Percentiles rank a stretch among this genome's conserved stretches.
Evolutionary conservation across 345 rosid genomes (phyloP).

Genomic region (Aethionema arabicum): DNA sequence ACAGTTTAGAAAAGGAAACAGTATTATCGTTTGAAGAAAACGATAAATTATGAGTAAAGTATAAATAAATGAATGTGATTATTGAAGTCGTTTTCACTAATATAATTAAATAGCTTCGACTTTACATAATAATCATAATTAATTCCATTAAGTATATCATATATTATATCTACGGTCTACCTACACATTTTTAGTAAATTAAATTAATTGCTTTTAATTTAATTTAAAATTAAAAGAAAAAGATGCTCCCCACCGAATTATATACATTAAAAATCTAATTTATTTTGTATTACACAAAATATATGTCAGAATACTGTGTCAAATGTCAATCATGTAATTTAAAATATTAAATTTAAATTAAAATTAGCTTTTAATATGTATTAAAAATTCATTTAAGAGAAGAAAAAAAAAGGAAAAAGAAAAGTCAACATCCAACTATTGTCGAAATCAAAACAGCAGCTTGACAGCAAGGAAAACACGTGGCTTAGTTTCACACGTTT

Average conservation of each 20-base stretch:
- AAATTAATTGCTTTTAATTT: slow-evolving; percentile 2
- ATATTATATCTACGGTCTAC: slow-evolving; percentile 31
- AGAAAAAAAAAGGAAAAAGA: background rate
- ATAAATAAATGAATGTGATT: slow-evolving; percentile 5
- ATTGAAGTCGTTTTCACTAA: slow-evolving; percentile 15
- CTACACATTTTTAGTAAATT: slow-evolving; percentile 22
- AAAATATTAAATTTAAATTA: background rate
- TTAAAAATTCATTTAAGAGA: background rate
- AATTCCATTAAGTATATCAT: slow-evolving; percentile 30
- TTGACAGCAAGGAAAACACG: slow-evolving; percentile 37
- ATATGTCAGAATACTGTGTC: background rate
- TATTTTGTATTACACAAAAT: slow-evolving; percentile 1
- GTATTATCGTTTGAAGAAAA: slow-evolving; percentile 4
- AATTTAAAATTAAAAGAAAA: background rate
- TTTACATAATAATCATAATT: slow-evolving; percentile 34
- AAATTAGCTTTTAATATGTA: too few species aligned
- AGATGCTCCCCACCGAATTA: slow-evolving; percentile 27
- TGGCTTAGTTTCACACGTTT: slow-evolving; percentile 25
- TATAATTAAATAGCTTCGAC: slow-evolving; percentile 22
- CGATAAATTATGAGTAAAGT: slow-evolving; percentile 13
- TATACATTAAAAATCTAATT: background rate
- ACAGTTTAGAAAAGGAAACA: background rate
- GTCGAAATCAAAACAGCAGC: slow-evolving; percentile 39
- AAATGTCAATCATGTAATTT: slow-evolving; percentile 8
- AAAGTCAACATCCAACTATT: slow-evolving; percentile 39